Evolutionary conservation across 441 rosid species (phyloP).

Genomic region (Erysimum cheiri): DNA sequence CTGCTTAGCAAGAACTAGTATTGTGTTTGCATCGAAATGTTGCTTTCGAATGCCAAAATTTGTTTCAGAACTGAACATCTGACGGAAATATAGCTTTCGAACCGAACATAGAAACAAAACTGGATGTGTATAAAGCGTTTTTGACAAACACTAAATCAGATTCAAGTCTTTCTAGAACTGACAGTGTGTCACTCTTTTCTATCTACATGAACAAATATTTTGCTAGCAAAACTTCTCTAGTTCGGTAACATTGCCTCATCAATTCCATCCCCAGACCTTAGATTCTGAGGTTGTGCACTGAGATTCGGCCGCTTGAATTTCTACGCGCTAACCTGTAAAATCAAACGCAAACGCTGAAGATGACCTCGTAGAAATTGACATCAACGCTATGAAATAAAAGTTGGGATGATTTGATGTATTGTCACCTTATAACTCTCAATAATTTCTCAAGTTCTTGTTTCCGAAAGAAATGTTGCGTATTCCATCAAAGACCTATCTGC

Average conservation of each 20-base stretch:
- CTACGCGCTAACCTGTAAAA: conserved; percentile 18
- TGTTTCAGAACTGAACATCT: too few species aligned
- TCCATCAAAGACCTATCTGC: conserved; percentile 44
- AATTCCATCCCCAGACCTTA: neutral
- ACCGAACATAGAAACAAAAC: too few species aligned
- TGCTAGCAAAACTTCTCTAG: conserved; percentile 15
- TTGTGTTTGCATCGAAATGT: neutral
- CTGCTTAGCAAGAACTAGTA: neutral
- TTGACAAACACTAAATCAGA: neutral
- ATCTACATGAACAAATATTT: conserved; percentile 1
- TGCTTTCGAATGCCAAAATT: neutral
- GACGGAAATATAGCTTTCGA: too few species aligned
- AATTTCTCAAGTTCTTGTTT: conserved; percentile 17
- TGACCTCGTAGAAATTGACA: conserved; percentile 1
- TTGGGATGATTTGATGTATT: conserved; percentile 17
- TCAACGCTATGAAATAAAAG: neutral
- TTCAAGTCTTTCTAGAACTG: neutral
- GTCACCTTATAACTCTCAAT: conserved; percentile 26
- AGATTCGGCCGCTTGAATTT: neutral
- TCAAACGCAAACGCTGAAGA: neutral
- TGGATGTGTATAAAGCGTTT: conserved; percentile 3
- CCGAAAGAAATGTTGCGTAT: conserved; percentile 32
- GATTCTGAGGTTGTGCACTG: conserved; percentile 1
- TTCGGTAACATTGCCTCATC: neutral
- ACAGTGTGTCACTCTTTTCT: neutral